A percentile compares a stretch with the other conserved stretches of the same genome.
Evolutionary conservation across 768 basidiomycete genomes (phyloP).

Genomic region (Psilocybe subaeruginosa): DNA sequence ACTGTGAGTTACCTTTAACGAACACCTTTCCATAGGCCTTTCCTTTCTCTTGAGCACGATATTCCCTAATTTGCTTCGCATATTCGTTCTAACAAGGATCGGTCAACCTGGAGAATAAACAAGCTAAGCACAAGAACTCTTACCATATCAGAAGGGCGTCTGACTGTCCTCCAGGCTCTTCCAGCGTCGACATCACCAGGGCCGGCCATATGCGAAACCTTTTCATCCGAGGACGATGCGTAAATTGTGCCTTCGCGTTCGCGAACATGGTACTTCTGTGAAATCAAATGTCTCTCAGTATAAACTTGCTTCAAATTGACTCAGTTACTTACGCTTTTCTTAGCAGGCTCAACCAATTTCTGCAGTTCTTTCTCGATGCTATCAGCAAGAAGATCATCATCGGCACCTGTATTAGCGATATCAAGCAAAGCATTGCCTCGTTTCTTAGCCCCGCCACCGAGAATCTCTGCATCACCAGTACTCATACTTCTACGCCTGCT

Average conservation of each 20-base stretch:
- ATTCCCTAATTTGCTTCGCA: conserved; percentile 86
- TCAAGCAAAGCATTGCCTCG: conserved; percentile 41
- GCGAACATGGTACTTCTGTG: conserved; percentile 80
- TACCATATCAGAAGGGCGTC: conserved; percentile 95
- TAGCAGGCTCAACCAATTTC: conserved; percentile 55
- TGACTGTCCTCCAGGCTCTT: conserved; percentile 84
- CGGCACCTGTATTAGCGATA: conserved; percentile 32
- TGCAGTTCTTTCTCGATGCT: conserved; percentile 76
- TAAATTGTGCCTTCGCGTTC: conserved; percentile 80
- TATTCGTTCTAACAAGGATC: conserved; percentile 76
- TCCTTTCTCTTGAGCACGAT: conserved; percentile 75
- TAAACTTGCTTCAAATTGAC: not conserved
- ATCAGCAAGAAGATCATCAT: conserved; percentile 62
- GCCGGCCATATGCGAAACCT: conserved; percentile 67
- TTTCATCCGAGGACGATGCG: conserved; percentile 79
- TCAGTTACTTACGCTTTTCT: conserved; percentile 43
- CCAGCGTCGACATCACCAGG: conserved; percentile 86
- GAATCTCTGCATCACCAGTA: conserved; percentile 69
- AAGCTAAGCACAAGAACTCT: conserved; percentile 22
- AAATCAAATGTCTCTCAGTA: conserved; percentile 8
- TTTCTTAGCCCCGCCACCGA: conserved; percentile 36
- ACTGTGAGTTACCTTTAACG: conserved; percentile 76
- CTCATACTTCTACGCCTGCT: conserved; percentile 75
- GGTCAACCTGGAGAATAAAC: conserved; percentile 10
- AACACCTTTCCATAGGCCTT: conserved; percentile 94